A percentile compares a stretch with the other conserved stretches of the same genome.
Conservation (phyloP, 2,329 filamentous ascomycete species). For the Tolypocladium tundrense region DNA sequence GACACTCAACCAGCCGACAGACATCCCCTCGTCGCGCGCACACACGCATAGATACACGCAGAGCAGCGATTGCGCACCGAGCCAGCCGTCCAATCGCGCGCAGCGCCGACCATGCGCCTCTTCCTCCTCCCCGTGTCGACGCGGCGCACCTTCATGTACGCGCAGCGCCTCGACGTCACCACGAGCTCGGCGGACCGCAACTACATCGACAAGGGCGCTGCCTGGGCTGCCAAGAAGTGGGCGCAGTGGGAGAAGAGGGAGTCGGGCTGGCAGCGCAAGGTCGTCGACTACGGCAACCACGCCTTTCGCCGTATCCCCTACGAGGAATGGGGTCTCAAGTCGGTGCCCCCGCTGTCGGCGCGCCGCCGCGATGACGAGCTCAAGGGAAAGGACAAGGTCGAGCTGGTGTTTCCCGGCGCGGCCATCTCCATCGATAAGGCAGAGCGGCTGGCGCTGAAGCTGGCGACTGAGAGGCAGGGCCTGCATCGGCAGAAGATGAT, state of each 20-base stretch:
- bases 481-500: slow-evolving; percentile 68
- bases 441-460: slow-evolving; percentile 49
- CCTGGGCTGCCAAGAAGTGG: slow-evolving; percentile 69
- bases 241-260: slow-evolving; percentile 77
- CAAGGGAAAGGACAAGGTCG: slow-evolving; percentile 52
- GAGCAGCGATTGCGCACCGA: background rate
- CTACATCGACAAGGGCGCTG: slow-evolving; percentile 57
- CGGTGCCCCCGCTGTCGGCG: slow-evolving; percentile 70
- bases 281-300: slow-evolving; percentile 79
- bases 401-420: slow-evolving; percentile 66
- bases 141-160: slow-evolving; percentile 83
- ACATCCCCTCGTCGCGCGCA: background rate
- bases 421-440: slow-evolving; percentile 58
- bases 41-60: background rate
- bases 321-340: slow-evolving; percentile 97
- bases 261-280: slow-evolving; percentile 75
- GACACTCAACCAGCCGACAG: background rate
- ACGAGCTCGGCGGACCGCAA: slow-evolving; percentile 36
- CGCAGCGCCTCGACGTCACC: slow-evolving; percentile 59
- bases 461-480: slow-evolving; percentile 72
- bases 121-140: slow-evolving; percentile 91
- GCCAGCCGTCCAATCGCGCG: background rate
- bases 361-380: slow-evolving; percentile 54
- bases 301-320: slow-evolving; percentile 82
- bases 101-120: slow-evolving; percentile 62